phyloP scores from a whole-genome alignment of 441 rosid genomes.

The Erodium moschatum region DNA sequence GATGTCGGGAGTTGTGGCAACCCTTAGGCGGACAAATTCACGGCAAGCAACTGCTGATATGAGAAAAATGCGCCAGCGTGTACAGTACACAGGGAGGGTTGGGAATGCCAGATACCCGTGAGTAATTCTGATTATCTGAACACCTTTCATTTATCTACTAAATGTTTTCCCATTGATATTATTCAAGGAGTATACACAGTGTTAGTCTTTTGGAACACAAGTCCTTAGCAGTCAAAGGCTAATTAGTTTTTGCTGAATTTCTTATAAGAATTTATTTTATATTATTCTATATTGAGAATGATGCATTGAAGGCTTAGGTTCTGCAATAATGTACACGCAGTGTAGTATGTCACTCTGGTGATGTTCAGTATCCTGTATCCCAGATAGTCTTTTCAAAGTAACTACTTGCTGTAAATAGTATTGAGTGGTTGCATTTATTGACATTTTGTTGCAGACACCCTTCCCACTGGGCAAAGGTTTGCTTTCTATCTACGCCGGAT shows the following conservation, averaged over 20 bases:
- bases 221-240: not conserved
- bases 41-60: constrained; percentile 71
- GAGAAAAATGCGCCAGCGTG: constrained; percentile 79
- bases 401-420: not conserved
- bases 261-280: not conserved
- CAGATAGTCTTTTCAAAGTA: not conserved
- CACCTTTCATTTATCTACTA: not conserved
- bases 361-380: not conserved
- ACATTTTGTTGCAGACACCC: constrained; percentile 57
- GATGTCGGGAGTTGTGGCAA: constrained; percentile 82
- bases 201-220: constrained; percentile 5
- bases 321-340: not conserved
- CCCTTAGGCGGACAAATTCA: constrained; percentile 78
- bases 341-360: not conserved
- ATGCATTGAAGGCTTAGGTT: not conserved
- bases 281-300: not conserved
- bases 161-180: constrained; percentile 5
- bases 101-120: constrained; percentile 97
- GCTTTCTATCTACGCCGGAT: constrained; percentile 89
- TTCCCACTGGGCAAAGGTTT: constrained; percentile 94
- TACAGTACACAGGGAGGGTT: constrained; percentile 93
- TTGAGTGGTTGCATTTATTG: not conserved
- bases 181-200: not conserved
- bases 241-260: not conserved
- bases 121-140: constrained; percentile 26